Evolutionary conservation across 352 stramenopile species (phyloP), one percentile per base, ranked within the genome.

Genomic region (Globisporangium cylindrosporum): DNA sequence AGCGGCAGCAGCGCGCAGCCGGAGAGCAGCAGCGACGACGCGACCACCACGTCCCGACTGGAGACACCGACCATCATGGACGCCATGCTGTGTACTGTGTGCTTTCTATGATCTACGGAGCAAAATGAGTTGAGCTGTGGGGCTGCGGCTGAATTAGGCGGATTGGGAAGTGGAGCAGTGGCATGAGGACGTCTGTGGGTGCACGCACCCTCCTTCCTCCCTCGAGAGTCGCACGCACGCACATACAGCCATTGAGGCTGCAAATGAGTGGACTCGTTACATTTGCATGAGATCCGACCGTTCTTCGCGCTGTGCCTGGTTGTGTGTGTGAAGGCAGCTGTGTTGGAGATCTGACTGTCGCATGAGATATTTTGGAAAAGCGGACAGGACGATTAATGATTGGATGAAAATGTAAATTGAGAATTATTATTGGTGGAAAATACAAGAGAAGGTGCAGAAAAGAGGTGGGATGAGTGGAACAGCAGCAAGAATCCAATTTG

Each of bases 1-100:
- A 76, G 66, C 38, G 77, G 74, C 3, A 84, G 66, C 10, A 77
- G 61, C 4, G 70, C 77, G 3, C 74, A 70, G 14, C 69, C 70
- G 2, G 51, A 59, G 12, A 83, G 49, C 43, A 74, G 62, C 5
- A 62, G n/a, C 10, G 56, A 36, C 9, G 56, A 62, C 29, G 56
- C 56, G 56, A 74, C 34, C 12, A 58, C 59, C 20, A 62, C 36
- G 56, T 62, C 56, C 9, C 56, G 56, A 49, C 56, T 62, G 56
- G 56, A 62, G 18, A 62, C 32, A 32, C 56, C n/a, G 56, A 62
- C 29, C 10, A 38, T 25, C 10, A 38, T 25, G 32, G 56, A 62
- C 32, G 32, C 32, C 56, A 62, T 62, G 56, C n/a, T 49, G 56
- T 15, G 14, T 46, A 29, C 10, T 54, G 20, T 32, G 29, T 32